These are phyloP conservation scores for Penicillium psychrosexuale DNA, from an alignment of 2,329 filamentous ascomycete genomes.

Conservation along the genomic window DNA sequence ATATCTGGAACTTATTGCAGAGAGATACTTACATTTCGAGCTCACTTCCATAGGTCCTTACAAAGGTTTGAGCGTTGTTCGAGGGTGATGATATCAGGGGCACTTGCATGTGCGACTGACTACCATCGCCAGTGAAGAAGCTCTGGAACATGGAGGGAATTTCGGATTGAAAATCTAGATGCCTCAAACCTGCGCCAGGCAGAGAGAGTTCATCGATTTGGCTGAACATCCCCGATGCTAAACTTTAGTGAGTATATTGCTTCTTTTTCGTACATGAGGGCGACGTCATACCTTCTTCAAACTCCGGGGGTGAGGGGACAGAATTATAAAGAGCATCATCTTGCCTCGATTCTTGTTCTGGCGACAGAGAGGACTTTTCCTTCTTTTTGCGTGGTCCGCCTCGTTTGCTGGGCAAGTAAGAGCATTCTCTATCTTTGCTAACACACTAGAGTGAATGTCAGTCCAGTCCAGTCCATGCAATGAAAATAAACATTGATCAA, in stretches of 20 bases:
- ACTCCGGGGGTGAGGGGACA: slow-evolving; percentile 23
- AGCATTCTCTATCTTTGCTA: slow-evolving; percentile 41
- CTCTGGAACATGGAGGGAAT: slow-evolving; percentile 40
- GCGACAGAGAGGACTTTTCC: slow-evolving; percentile 23
- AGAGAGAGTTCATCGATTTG: slow-evolving; percentile 42
- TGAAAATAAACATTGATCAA: background rate
- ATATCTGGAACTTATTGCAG: background rate
- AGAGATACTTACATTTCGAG: slow-evolving; percentile 37
- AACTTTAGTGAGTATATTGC: slow-evolving; percentile 20
- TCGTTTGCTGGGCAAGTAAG: slow-evolving; percentile 44
- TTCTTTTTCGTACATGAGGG: background rate
- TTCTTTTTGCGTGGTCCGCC: slow-evolving; percentile 46
- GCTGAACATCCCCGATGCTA: slow-evolving; percentile 37
- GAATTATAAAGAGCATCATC: slow-evolving; percentile 22
- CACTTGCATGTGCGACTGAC: slow-evolving; percentile 26
- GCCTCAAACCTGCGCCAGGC: slow-evolving; percentile 41
- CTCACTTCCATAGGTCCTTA: slow-evolving; percentile 42
- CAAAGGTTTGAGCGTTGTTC: slow-evolving; percentile 27
- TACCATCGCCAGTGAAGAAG: slow-evolving; percentile 30
- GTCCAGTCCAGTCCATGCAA: background rate
- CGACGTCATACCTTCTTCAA: slow-evolving; percentile 33
- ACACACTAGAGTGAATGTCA: slow-evolving; percentile 32
- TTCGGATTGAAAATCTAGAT: slow-evolving; percentile 39
- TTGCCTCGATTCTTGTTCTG: slow-evolving; percentile 21
- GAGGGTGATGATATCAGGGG: slow-evolving; percentile 29